Evolutionary conservation across 768 basidiomycete genomes (phyloP), one percentile per base, ranked within the genome.

Genomic region (Termitomyces sp.): DNA sequence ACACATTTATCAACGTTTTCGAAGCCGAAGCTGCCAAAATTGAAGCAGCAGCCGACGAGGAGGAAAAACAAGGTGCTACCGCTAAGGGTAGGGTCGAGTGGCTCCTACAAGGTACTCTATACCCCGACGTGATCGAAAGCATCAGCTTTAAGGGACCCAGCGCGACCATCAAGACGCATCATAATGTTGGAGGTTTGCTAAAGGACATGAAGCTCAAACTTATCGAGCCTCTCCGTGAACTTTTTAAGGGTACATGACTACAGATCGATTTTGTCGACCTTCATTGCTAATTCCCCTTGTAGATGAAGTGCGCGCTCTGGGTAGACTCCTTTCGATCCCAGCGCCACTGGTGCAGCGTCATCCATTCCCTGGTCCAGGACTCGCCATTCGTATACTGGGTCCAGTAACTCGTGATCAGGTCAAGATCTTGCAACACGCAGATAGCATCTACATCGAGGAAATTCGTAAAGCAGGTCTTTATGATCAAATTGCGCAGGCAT

Each of bases 101-200:
- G 94, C 72, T 99, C 47, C 75, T 99, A 12, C 97, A 99, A 73
- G 97, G 97, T 4, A 99, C 97, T 0, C 81, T 99, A 14, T 99
- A 98, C 72, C 97, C 97, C 2, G 97, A 99, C 68, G 97, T 99
- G 58, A 99, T 98, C 69, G 97, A 99, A 78, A 93, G 90, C 69
- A 97, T 99, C 75, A 93, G 90, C 74, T 99, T 99, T 84, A 98
- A 98, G 74, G 97, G 97, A 2, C 97, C 97, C 0, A 93, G 90
- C 62, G 97, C 97, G 39, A 98, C 96, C 10, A 99, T 99, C 80
- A 99, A 99, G 80, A 98, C 97, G 2, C 97, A 99, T 71, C 97
- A 98, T 72, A 99, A 99, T 63, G 97, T 98, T 63, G 97, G 97
- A 29, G 96, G 96, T 3, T 77, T 99, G 52, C 79, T 98, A 59